phyloP scores from a whole-genome alignment of 495 filamentous ascomycete genomes.

The Xylaria bambusicola region DNA sequence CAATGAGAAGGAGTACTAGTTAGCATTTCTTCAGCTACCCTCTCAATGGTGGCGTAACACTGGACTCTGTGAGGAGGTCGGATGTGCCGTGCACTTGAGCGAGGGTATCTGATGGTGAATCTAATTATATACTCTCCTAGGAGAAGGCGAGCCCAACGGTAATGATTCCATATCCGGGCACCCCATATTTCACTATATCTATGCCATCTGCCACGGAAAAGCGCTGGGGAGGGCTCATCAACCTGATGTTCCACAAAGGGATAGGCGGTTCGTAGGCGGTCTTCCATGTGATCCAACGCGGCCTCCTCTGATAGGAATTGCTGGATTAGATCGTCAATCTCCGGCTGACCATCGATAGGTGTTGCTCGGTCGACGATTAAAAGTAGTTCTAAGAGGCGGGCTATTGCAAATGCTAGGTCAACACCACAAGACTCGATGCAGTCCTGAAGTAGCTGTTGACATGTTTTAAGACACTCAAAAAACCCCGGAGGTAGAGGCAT shows the following conservation, averaged over 20 bases:
- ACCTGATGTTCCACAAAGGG: slow-evolving; percentile 23
- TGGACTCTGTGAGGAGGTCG: slow-evolving; percentile 35
- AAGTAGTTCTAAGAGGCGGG: slow-evolving; percentile 37
- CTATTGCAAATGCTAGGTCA: slow-evolving; percentile 35
- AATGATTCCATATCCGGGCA: slow-evolving; percentile 62
- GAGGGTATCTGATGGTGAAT: slow-evolving; percentile 32
- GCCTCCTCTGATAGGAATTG: slow-evolving; percentile 37
- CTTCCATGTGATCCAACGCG: slow-evolving; percentile 38
- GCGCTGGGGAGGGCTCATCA: slow-evolving; percentile 38
- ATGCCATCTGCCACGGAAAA: slow-evolving; percentile 62
- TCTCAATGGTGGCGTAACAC: slow-evolving; percentile 33
- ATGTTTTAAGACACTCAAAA: slow-evolving; percentile 38
- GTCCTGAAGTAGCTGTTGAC: slow-evolving; percentile 27
- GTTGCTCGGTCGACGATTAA: slow-evolving; percentile 29
- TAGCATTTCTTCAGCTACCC: slow-evolving; percentile 43
- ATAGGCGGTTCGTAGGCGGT: slow-evolving; percentile 34
- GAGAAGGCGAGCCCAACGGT: slow-evolving; percentile 61
- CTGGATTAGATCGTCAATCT: slow-evolving; percentile 31
- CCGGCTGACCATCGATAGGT: slow-evolving; percentile 35
- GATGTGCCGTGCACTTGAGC: slow-evolving; percentile 38
- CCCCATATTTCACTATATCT: slow-evolving; percentile 60
- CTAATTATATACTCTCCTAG: slow-evolving; percentile 55
- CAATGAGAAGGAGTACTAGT: slow-evolving; percentile 48
- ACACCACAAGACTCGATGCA: slow-evolving; percentile 29
- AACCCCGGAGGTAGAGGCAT: slow-evolving; percentile 38